Evolutionary conservation across 2,329 filamentous ascomycete genomes (phyloP).

Genomic region (Rosellinia necatrix): DNA sequence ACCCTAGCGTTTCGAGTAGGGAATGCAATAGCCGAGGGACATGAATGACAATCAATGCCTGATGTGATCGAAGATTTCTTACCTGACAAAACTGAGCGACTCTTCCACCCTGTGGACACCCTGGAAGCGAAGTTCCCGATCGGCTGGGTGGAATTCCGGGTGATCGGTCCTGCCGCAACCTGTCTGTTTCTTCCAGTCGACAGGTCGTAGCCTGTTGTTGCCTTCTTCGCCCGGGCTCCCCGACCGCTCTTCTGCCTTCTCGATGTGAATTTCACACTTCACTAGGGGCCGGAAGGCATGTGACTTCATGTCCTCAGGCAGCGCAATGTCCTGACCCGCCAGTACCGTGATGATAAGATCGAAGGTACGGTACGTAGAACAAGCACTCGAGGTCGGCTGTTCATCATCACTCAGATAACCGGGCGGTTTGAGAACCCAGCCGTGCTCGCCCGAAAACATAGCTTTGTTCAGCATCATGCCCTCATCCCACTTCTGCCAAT

Average conservation of each 20-base stretch:
- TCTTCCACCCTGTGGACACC: slow-evolving; percentile 65
- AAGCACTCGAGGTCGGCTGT: slow-evolving; percentile 43
- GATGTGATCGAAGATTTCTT: slow-evolving; percentile 42
- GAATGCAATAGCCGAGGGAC: slow-evolving; percentile 14
- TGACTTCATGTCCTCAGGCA: slow-evolving; percentile 54
- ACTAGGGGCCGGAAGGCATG: slow-evolving; percentile 72
- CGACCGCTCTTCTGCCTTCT: slow-evolving; percentile 55
- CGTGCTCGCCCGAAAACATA: slow-evolving; percentile 87
- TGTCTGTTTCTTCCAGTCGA: slow-evolving; percentile 64
- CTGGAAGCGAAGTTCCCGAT: slow-evolving; percentile 62
- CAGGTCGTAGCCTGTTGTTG: slow-evolving; percentile 56
- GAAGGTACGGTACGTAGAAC: slow-evolving; percentile 59
- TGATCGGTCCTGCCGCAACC: slow-evolving; percentile 60
- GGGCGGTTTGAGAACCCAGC: slow-evolving; percentile 84
- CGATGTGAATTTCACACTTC: slow-evolving; percentile 80
- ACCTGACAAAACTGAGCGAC: slow-evolving; percentile 75
- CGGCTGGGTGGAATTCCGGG: slow-evolving; percentile 63
- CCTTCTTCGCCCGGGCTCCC: slow-evolving; percentile 44
- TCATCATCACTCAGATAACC: slow-evolving; percentile 65
- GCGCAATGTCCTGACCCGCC: slow-evolving; percentile 74
- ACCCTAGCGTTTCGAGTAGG: slow-evolving; percentile 25
- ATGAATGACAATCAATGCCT: slow-evolving; percentile 6
- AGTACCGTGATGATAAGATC: slow-evolving; percentile 74
- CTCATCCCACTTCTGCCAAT: slow-evolving; percentile 94
- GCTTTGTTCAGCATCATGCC: slow-evolving; percentile 96